phyloP scores from a whole-genome alignment of 768 basidiomycete genomes.

The Tylopilus felleus region DNA sequence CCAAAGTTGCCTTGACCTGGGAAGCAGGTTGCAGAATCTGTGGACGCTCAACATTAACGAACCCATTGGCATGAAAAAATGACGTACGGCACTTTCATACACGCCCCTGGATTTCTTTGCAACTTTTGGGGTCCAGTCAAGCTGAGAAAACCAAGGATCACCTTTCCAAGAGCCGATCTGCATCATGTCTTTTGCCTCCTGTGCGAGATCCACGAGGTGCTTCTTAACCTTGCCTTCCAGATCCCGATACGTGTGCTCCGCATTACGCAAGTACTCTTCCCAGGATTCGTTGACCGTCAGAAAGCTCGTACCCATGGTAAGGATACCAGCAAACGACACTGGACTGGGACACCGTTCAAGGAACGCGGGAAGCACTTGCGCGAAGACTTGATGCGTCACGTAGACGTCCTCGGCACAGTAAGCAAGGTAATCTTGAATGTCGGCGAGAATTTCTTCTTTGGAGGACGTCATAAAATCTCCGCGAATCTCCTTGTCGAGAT shows the following conservation, averaged over 20 bases:
- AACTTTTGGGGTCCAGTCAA: constrained; percentile 93
- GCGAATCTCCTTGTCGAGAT: constrained; percentile 73
- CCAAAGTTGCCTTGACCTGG: background rate
- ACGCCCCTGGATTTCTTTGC: constrained; percentile 68
- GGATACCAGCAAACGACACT: constrained; percentile 85
- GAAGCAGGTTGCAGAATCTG: constrained; percentile 6
- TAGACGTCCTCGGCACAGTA: constrained; percentile 88
- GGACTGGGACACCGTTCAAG: constrained; percentile 84
- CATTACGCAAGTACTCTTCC: constrained; percentile 76
- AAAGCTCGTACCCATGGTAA: constrained; percentile 90
- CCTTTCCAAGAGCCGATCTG: constrained; percentile 54
- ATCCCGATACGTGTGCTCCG: constrained; percentile 72
- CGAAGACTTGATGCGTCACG: constrained; percentile 80
- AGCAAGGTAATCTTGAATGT: constrained; percentile 68
- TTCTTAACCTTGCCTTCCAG: constrained; percentile 61
- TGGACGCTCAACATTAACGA: background rate
- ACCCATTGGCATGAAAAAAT: background rate
- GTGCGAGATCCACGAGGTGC: constrained; percentile 67
- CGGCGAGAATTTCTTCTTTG: constrained; percentile 59
- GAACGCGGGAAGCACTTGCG: constrained; percentile 76
- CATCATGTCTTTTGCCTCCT: constrained; percentile 49
- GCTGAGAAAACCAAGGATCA: constrained; percentile 83
- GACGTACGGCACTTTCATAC: constrained; percentile 23
- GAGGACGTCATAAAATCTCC: constrained; percentile 71
- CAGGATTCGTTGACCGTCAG: constrained; percentile 88